Conservation (phyloP, 2,329 filamentous ascomycete species). For the Ramularia endophylla region DNA sequence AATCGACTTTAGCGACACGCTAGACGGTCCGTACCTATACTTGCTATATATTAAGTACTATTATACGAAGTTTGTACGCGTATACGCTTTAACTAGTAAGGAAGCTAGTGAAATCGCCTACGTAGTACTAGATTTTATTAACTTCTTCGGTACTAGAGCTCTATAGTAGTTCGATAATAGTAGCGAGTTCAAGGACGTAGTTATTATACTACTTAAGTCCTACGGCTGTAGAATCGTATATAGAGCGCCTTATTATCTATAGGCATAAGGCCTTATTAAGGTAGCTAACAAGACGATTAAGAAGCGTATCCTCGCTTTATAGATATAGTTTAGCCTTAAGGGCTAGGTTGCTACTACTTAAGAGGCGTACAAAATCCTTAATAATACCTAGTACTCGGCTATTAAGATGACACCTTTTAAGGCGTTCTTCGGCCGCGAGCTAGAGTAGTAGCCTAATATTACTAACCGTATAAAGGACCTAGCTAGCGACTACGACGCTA, state of each 20-base stretch:
- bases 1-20: background rate
- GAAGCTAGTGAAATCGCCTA: constrained; percentile 1
- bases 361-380: background rate
- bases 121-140: background rate
- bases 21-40: background rate
- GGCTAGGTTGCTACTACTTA: background rate
- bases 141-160: background rate
- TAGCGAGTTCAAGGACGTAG: background rate
- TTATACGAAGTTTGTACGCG: background rate
- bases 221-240: background rate
- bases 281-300: background rate
- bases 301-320: background rate
- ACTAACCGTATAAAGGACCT: background rate
- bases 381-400: background rate
- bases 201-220: background rate
- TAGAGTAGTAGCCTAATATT: no score
- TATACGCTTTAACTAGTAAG: background rate
- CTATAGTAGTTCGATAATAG: background rate
- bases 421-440: background rate
- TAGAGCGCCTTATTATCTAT: background rate
- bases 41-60: constrained; percentile 1
- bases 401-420: constrained; percentile 2
- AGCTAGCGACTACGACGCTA: background rate
- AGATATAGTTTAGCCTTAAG: background rate
- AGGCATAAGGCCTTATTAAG: background rate